These are phyloP conservation scores for Inga oerstediana DNA, from an alignment of 306 rosid genomes.

Conservation along the genomic window DNA sequence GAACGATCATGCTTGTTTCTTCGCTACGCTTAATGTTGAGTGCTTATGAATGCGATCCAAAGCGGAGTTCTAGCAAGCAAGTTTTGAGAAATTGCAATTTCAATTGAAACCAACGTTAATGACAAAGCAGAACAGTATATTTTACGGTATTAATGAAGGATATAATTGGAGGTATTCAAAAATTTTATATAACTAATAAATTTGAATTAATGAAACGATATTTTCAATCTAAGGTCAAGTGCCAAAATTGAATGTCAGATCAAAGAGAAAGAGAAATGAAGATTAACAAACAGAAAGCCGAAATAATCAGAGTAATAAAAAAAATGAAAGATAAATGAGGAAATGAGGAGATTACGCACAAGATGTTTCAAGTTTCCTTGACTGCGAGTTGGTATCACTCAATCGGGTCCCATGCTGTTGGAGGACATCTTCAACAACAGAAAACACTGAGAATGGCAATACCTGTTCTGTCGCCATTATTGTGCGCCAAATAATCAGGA, in stretches of 20 bases:
- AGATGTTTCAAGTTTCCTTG: constrained; percentile 76
- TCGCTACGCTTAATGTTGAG: not conserved
- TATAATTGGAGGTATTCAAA: not conserved
- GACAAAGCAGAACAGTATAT: not conserved
- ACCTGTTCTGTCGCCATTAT: constrained; percentile 66
- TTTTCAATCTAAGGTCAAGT: not conserved
- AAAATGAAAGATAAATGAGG: not conserved
- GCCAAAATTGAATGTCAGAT: not conserved
- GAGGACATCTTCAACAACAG: constrained; percentile 83
- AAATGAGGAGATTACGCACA: constrained; percentile 42
- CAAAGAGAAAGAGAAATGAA: not conserved
- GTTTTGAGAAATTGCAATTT: not conserved
- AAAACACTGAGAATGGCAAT: constrained; percentile 65
- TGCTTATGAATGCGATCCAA: not conserved
- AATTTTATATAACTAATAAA: not conserved
- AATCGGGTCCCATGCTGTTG: constrained; percentile 51
- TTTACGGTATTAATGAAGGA: not conserved
- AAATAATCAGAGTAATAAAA: not conserved
- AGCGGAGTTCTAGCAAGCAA: not conserved
- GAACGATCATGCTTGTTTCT: not conserved
- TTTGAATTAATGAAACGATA: constrained; percentile 5
- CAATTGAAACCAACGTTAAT: not conserved
- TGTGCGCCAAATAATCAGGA: constrained; percentile 14
- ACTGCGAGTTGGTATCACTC: constrained; percentile 48
- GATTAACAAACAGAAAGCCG: not conserved